Percentiles rank a stretch among this genome's conserved stretches.
Conservation (phyloP, 352 stramenopile genomes). For the Phytophthora citrophthora region DNA sequence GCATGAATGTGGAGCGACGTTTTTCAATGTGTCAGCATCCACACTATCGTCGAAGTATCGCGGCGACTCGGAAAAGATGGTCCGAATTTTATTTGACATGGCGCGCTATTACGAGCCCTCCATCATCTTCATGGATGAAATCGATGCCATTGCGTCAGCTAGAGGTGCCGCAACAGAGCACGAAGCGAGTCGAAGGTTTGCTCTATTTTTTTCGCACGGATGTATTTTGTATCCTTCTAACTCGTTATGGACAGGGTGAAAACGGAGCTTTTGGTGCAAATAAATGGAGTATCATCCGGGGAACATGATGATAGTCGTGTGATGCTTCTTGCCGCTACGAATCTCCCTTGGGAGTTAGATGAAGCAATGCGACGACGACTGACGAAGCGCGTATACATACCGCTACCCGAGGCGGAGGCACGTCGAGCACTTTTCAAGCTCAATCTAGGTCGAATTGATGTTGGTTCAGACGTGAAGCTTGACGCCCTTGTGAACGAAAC, state of each 20-base stretch:
- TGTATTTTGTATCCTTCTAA: conserved; percentile 3
- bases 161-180: conserved; percentile 82
- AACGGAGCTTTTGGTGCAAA: conserved; percentile 98
- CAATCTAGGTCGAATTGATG: conserved; percentile 80
- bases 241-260: conserved; percentile 84
- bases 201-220: background rate
- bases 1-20: conserved; percentile 96
- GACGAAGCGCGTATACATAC: conserved; percentile 95
- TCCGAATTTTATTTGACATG: conserved; percentile 98
- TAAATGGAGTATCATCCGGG: conserved; percentile 92
- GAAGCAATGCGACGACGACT: conserved; percentile 94
- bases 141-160: conserved; percentile 92
- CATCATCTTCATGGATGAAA: conserved; percentile 99
- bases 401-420: conserved; percentile 58
- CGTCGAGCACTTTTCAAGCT: conserved; percentile 78
- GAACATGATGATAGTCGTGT: conserved; percentile 63
- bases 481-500: conserved; percentile 74
- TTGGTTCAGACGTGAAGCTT: conserved; percentile 79
- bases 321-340: conserved; percentile 96
- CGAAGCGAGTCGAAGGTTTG: conserved; percentile 80
- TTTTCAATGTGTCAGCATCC: conserved; percentile 97
- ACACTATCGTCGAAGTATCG: conserved; percentile 94
- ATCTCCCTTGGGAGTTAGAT: conserved; percentile 97
- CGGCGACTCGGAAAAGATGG: conserved; percentile 96
- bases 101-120: conserved; percentile 96